Evolutionary conservation across 805 yeast species (phyloP).

Genomic region (Schwanniomyces pseudopolymorphus): DNA sequence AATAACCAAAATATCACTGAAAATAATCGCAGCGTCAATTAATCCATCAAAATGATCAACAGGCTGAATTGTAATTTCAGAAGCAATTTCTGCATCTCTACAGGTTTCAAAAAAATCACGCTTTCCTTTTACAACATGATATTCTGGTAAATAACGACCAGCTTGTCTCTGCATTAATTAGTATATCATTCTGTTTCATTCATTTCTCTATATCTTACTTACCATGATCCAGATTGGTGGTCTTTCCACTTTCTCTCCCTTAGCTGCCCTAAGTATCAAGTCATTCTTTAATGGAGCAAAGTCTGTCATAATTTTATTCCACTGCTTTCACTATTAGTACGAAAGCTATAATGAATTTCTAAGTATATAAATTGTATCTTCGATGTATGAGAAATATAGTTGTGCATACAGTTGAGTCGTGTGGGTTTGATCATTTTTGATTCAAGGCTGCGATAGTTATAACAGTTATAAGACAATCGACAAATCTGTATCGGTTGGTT

Average conservation of each 20-base stretch:
- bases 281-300: slow-evolving; percentile 88
- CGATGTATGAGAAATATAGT: background rate
- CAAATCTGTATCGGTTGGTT: too few species aligned
- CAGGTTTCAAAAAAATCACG: slow-evolving; percentile 95
- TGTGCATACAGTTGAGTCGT: background rate
- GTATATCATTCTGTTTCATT: background rate
- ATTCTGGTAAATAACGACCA: slow-evolving; percentile 91
- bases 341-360: background rate
- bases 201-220: slow-evolving; percentile 20
- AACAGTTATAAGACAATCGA: too few species aligned
- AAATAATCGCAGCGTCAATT: slow-evolving; percentile 95
- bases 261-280: slow-evolving; percentile 86
- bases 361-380: background rate
- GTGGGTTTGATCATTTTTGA: too few species aligned
- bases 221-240: slow-evolving; percentile 98
- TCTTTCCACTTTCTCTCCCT: slow-evolving; percentile 87
- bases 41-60: slow-evolving; percentile 84
- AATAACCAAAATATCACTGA: slow-evolving; percentile 90
- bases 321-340: background rate
- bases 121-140: slow-evolving; percentile 81
- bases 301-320: slow-evolving; percentile 22
- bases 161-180: slow-evolving; percentile 68
- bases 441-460: too few species aligned
- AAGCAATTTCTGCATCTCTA: slow-evolving; percentile 89
- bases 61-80: slow-evolving; percentile 94